These are phyloP conservation scores for Akebia trifoliata DNA, from an alignment of 164 flowering plant genomes.

Conservation along the genomic window DNA sequence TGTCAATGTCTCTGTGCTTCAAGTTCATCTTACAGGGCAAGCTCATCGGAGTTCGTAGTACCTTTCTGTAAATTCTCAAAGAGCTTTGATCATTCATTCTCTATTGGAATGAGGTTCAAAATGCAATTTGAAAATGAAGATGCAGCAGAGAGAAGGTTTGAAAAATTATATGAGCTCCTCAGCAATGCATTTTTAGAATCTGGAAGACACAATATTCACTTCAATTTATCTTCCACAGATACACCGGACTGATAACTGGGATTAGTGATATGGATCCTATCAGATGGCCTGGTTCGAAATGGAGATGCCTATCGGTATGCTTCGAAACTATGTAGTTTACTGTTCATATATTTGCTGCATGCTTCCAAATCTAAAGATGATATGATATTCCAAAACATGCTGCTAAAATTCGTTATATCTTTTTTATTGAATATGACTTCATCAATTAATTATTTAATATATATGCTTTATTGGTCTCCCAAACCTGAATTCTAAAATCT, in stretches of 20 bases:
- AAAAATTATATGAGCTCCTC: constrained; percentile 14
- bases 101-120: constrained; percentile 74
- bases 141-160: constrained; percentile 78
- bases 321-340: background rate
- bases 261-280: constrained; percentile 71
- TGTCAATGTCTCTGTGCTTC: background rate
- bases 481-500: no score
- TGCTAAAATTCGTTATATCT: no score
- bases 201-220: background rate
- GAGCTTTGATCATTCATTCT: constrained; percentile 43
- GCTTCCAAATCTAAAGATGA: no score
- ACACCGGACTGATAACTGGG: constrained; percentile 68
- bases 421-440: no score
- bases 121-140: constrained; percentile 83
- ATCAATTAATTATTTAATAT: no score
- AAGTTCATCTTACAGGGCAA: constrained; percentile 43
- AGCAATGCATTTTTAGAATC: background rate
- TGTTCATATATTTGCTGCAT: background rate
- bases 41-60: constrained; percentile 65
- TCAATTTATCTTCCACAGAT: constrained; percentile 34
- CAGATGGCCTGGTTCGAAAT: constrained; percentile 84
- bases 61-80: constrained; percentile 56
- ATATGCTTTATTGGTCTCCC: no score
- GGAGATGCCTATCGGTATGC: constrained; percentile 84
- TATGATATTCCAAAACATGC: no score